phyloP scores from a whole-genome alignment of 768 basidiomycete species.

The Lactarius trivialis region DNA sequence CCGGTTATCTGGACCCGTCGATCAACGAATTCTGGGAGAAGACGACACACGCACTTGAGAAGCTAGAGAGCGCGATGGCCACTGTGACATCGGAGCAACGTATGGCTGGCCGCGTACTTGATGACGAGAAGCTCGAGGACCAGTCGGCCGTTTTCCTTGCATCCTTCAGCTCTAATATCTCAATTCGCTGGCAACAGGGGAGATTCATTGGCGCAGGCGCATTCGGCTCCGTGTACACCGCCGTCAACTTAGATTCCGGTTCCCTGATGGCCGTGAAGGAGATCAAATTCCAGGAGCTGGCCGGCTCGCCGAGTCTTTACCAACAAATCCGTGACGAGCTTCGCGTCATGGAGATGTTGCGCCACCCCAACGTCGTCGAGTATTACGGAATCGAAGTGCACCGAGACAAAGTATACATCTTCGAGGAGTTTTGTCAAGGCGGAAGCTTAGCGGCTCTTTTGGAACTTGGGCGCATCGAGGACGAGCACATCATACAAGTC shows the following conservation, averaged over 20 bases:
- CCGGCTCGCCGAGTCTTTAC: slow-evolving; percentile 81
- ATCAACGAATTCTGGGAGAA: slow-evolving; percentile 76
- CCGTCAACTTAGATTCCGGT: slow-evolving; percentile 92
- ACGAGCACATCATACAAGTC: slow-evolving; percentile 90
- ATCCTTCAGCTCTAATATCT: slow-evolving; percentile 91
- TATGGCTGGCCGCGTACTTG: slow-evolving; percentile 83
- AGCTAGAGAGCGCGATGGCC: slow-evolving; percentile 61
- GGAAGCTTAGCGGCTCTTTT: slow-evolving; percentile 85
- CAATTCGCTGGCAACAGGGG: slow-evolving; percentile 97
- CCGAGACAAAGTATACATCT: slow-evolving; percentile 97
- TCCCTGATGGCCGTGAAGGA: slow-evolving; percentile 99
- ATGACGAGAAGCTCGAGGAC: slow-evolving; percentile 91
- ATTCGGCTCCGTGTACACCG: slow-evolving; percentile 98
- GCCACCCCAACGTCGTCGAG: slow-evolving; percentile 96
- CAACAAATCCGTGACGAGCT: slow-evolving; percentile 94
- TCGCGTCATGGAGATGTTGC: slow-evolving; percentile 95
- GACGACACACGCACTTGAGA: slow-evolving; percentile 48
- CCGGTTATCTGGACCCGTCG: slow-evolving; percentile 52
- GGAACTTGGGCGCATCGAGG: slow-evolving; percentile 92
- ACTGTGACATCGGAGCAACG: slow-evolving; percentile 62
- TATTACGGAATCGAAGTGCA: slow-evolving; percentile 99
- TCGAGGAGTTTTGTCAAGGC: slow-evolving; percentile 97
- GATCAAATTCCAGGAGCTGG: slow-evolving; percentile 92
- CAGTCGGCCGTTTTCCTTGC: slow-evolving; percentile 91
- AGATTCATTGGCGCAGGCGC: slow-evolving; percentile 98